A percentile compares a stretch with the other conserved stretches of the same genome.
Conservation (phyloP, 306 rosid genomes). For the Vigna nakashimae region DNA sequence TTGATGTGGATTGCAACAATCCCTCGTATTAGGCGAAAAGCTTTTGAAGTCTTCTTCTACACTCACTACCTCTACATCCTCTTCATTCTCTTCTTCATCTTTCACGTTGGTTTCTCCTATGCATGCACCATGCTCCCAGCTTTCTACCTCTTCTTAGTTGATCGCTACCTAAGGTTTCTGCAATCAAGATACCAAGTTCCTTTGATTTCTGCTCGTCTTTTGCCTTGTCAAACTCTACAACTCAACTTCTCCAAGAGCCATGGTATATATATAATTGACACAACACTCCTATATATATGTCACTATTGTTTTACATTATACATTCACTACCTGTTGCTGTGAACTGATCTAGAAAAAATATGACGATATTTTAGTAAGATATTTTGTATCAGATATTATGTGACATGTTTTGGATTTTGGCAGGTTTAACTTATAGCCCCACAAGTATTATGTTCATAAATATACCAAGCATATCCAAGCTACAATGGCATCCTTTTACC, state of each 20-base stretch:
- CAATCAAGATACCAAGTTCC: conserved; percentile 55
- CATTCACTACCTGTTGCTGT: neutral
- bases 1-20: conserved; percentile 61
- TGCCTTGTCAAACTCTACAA: conserved; percentile 65
- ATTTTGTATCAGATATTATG: neutral
- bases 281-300: neutral
- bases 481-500: conserved; percentile 89
- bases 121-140: conserved; percentile 66
- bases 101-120: conserved; percentile 64
- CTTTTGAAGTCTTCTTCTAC: conserved; percentile 77
- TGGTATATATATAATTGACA: conserved; percentile 39
- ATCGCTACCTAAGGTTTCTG: conserved; percentile 67
- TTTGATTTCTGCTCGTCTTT: conserved; percentile 57
- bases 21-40: conserved; percentile 61
- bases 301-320: too few relatives aligned
- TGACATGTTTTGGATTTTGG: neutral
- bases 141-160: conserved; percentile 77
- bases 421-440: conserved; percentile 68
- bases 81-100: conserved; percentile 68
- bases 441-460: conserved; percentile 70
- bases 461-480: conserved; percentile 69
- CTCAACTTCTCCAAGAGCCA: conserved; percentile 70
- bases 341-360: too few relatives aligned
- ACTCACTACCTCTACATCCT: conserved; percentile 71
- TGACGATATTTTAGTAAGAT: too few relatives aligned